Conservation (phyloP, 371 early-diverging fungal species). For the Amoeboaphelidium protococcarum region DNA sequence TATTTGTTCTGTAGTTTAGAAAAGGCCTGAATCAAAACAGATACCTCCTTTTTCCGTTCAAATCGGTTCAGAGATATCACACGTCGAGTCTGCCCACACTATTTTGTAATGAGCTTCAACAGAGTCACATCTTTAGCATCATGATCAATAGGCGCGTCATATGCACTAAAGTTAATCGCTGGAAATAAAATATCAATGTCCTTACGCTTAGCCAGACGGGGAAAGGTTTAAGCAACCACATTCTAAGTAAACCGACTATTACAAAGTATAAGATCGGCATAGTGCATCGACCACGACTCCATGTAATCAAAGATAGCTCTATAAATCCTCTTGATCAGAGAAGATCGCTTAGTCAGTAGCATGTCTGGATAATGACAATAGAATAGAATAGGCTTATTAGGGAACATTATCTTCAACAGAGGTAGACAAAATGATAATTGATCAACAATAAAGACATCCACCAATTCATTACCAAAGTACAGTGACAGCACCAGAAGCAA, state of each 20-base stretch:
- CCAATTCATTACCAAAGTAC: conserved; percentile 7
- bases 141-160: not conserved
- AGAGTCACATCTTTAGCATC: not conserved
- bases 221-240: not conserved
- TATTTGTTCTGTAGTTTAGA: conserved; percentile 20
- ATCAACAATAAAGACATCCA: conserved; percentile 61
- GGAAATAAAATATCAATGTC: no score
- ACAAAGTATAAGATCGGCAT: not conserved
- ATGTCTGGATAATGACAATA: conserved; percentile 93
- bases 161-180: no score
- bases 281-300: conserved; percentile 49
- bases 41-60: conserved; percentile 78
- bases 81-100: no score
- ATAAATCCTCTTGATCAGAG: conserved; percentile 37
- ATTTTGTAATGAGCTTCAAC: no score
- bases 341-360: conserved; percentile 33
- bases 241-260: not conserved
- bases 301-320: conserved; percentile 49
- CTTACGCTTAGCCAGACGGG: not conserved
- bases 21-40: conserved; percentile 49
- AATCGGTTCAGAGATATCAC: conserved; percentile 69
- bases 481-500: conserved; percentile 30
- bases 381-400: conserved; percentile 47
- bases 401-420: conserved; percentile 29
- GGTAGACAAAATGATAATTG: conserved; percentile 67